Evolutionary conservation across 306 rosid genomes (phyloP), one percentile per base, ranked within the genome.

Genomic region (Parietaria judaica): DNA sequence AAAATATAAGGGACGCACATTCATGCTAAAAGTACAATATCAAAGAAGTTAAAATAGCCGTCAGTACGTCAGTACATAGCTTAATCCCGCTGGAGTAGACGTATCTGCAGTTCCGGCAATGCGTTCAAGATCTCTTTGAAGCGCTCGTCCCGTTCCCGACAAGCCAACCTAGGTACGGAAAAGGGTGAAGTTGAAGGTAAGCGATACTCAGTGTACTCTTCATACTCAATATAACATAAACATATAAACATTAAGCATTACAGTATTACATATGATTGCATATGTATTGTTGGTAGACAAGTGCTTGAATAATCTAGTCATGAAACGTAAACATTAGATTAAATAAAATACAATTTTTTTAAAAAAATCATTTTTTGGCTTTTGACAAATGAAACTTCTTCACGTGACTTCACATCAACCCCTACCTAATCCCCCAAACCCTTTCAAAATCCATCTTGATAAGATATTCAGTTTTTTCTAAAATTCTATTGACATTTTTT

Each of bases 61-160:
- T 86, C 84, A 88, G 67, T 43, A 92, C 76, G 96, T 86, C 84
- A 88, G 67, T 43, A 92, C 81, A 63, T 75, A 92, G 74, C 81
- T 74, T 80, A 92, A 83, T 39, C 99, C 99, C 77, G 76, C 80
- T 10, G 96, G 36, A 69, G 88, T 66, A 65, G 96, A 88, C 43
- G 96, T 88, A 79, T 88, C 96, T 6, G 99, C 99, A 75, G 79
- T 83, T 76, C 75, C 72, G 58, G 99, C 96, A 75, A 92, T 92
- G 83, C 85, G 86, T 76, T 88, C 78, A 67, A 92, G 80, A 86
- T 88, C 99, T 71, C 74, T 82, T 63, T 92, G 99, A 64, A 92
- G 94, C 4, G 75, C 50, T 58, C 96, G 84, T 43, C 82, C 99
- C 94, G 81, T 78, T 49, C 99, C 99, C 81, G 86, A 77, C 82